A percentile compares a stretch with the other conserved stretches of the same genome.
phyloP scores from a whole-genome alignment of 1,284 basidiomycete species.

The Cutaneotrichosporon cavernicola region DNA sequence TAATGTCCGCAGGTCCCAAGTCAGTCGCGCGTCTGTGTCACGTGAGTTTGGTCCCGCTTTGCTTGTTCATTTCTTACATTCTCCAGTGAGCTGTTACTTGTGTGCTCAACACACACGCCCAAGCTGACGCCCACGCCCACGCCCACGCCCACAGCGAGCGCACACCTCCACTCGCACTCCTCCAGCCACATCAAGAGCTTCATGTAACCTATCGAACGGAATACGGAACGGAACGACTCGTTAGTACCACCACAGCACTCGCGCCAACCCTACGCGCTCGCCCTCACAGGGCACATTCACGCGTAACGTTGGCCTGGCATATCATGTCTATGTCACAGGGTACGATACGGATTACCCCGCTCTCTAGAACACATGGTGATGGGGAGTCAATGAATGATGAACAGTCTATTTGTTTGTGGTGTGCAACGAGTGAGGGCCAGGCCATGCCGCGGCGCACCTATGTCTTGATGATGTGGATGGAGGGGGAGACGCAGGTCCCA shows the following conservation, averaged over 20 bases:
- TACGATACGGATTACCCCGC: conserved; percentile 6
- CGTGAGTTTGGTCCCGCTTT: background rate
- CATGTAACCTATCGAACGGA: background rate
- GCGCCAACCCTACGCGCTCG: background rate
- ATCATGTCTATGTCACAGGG: conserved; percentile 14
- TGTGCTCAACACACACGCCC: too few species aligned
- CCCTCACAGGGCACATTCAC: conserved; percentile 7
- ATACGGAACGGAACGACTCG: background rate
- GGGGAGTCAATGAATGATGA: conserved; percentile 12
- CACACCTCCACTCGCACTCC: too few species aligned
- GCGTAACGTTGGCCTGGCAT: conserved; percentile 18
- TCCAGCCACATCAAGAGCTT: too few species aligned
- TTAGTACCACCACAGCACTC: background rate
- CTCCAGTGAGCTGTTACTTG: too few species aligned
- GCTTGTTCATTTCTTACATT: too few species aligned
- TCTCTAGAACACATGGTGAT: conserved; percentile 11
- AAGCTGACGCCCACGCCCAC: too few species aligned
- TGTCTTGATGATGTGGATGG: conserved; percentile 4
- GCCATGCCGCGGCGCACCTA: conserved; percentile 3
- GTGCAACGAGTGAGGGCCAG: conserved; percentile 8
- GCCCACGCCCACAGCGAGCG: too few species aligned
- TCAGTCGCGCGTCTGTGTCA: background rate
- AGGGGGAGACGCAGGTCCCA: background rate
- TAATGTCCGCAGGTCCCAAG: background rate
- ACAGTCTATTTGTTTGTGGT: conserved; percentile 6